A percentile compares a stretch with the other conserved stretches of the same genome.
Evolutionary conservation across 2,329 filamentous ascomycete genomes (phyloP).

Genomic region (Aspergillus sp.): DNA sequence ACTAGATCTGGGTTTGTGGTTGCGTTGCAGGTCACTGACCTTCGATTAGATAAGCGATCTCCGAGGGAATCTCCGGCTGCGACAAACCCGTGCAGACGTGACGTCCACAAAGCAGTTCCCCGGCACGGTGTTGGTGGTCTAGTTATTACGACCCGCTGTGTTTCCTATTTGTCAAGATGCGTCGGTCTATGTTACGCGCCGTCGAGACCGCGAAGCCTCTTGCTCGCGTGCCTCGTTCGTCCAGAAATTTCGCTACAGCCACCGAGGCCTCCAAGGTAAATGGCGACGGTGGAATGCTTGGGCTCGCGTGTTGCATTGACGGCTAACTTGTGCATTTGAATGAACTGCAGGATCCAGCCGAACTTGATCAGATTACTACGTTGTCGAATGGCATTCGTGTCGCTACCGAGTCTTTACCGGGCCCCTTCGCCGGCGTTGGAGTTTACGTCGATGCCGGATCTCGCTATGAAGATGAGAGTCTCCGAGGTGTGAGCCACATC

Average conservation of each 20-base stretch:
- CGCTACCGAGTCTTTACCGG: constrained; percentile 89
- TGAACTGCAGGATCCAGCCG: constrained; percentile 67
- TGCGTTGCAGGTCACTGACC: background rate
- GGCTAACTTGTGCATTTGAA: background rate
- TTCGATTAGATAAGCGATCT: constrained; percentile 30
- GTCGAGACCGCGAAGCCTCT: constrained; percentile 39
- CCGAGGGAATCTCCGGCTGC: constrained; percentile 7
- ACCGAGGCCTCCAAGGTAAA: constrained; percentile 36
- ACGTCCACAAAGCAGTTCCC: constrained; percentile 13
- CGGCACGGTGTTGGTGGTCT: constrained; percentile 4
- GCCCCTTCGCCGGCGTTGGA: constrained; percentile 90
- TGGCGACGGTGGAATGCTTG: background rate
- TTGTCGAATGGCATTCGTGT: constrained; percentile 91
- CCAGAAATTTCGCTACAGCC: constrained; percentile 37
- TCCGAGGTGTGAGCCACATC: constrained; percentile 92
- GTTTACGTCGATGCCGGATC: constrained; percentile 96
- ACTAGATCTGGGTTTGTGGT: background rate
- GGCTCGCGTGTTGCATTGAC: background rate
- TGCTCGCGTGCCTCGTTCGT: constrained; percentile 31
- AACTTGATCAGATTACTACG: constrained; percentile 83
- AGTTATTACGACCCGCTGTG: constrained; percentile 1
- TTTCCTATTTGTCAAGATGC: constrained; percentile 28
- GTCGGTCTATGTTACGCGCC: constrained; percentile 41
- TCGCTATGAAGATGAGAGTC: constrained; percentile 80
- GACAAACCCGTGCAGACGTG: constrained; percentile 15